Percentiles rank a stretch among this genome's conserved stretches.
Evolutionary conservation across 441 rosid species (phyloP).

Genomic region (Eruca vesicaria): DNA sequence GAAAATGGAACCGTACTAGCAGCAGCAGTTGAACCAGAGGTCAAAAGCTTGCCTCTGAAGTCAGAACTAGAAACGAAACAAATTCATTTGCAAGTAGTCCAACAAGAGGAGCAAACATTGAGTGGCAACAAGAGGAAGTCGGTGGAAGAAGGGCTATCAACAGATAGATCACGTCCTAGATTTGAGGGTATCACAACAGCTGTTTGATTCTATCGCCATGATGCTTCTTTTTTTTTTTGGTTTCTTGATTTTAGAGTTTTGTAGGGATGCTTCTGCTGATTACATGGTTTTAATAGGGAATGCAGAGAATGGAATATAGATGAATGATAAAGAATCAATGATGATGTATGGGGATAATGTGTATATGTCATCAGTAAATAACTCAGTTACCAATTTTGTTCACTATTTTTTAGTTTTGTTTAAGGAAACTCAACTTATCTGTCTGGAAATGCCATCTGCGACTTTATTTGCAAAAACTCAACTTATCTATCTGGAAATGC

Average conservation of each 20-base stretch:
- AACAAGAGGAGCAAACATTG: constrained; percentile 20
- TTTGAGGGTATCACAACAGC: constrained; percentile 51
- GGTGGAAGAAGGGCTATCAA: constrained; percentile 30
- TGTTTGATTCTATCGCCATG: constrained; percentile 34
- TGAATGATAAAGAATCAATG: background rate
- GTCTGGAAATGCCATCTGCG: constrained; percentile 3
- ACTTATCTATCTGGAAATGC: constrained; percentile 1
- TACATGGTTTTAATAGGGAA: constrained; percentile 13
- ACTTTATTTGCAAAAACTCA: background rate
- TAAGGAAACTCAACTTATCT: constrained; percentile 1
- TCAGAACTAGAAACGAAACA: background rate
- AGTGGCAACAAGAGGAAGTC: constrained; percentile 35
- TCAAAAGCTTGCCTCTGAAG: constrained; percentile 10
- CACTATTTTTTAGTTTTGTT: background rate
- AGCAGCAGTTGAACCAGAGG: constrained; percentile 18
- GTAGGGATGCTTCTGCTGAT: constrained; percentile 29
- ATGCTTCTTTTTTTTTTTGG: background rate
- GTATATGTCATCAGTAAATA: constrained; percentile 30
- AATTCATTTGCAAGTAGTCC: constrained; percentile 4
- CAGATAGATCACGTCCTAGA: constrained; percentile 61
- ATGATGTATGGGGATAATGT: no score
- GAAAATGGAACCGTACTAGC: background rate
- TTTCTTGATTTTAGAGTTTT: constrained; percentile 21
- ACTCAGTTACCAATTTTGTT: background rate
- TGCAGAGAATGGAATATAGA: constrained; percentile 8